Conservation (phyloP, 1,139 yeast species). For the Suhomyces coccinellae region DNA sequence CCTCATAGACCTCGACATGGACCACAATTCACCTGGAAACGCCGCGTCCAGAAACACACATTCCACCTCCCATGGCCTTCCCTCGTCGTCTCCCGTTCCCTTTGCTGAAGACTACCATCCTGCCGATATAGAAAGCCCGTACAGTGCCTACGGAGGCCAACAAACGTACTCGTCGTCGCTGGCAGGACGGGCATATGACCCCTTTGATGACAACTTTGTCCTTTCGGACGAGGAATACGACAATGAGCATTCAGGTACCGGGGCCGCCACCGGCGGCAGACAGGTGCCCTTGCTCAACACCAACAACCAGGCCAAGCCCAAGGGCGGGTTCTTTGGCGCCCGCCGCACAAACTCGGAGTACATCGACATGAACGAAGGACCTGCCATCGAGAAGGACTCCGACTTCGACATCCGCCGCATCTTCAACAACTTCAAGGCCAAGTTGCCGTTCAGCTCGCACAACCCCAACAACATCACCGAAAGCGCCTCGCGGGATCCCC, state of each 20-base stretch:
- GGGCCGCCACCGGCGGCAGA: conserved; percentile 12
- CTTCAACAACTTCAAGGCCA: conserved; percentile 45
- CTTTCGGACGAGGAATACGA: conserved; percentile 37
- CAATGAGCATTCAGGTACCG: conserved; percentile 11
- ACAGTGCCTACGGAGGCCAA: conserved; percentile 9
- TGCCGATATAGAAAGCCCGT: conserved; percentile 10
- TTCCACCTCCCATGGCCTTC: neutral
- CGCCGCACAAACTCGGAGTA: conserved; percentile 15
- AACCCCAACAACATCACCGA: conserved; percentile 9
- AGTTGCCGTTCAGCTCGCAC: conserved; percentile 26
- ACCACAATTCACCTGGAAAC: neutral
- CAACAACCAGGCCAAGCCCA: conserved; percentile 18
- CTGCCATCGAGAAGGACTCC: conserved; percentile 18
- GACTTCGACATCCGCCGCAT: conserved; percentile 62
- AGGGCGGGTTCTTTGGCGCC: conserved; percentile 18
- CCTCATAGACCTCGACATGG: conserved; percentile 36
- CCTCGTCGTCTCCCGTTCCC: neutral
- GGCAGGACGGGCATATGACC: conserved; percentile 20
- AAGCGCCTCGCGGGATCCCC: conserved; percentile 42
- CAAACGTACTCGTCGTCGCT: conserved; percentile 2
- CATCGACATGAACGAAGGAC: conserved; percentile 16
- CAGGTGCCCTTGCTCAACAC: conserved; percentile 30
- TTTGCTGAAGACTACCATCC: conserved; percentile 2
- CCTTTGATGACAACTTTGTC: conserved; percentile 40
- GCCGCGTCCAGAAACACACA: neutral